Conservation (phyloP, 2,329 filamentous ascomycete species). For the Penicillium sp. region DNA sequence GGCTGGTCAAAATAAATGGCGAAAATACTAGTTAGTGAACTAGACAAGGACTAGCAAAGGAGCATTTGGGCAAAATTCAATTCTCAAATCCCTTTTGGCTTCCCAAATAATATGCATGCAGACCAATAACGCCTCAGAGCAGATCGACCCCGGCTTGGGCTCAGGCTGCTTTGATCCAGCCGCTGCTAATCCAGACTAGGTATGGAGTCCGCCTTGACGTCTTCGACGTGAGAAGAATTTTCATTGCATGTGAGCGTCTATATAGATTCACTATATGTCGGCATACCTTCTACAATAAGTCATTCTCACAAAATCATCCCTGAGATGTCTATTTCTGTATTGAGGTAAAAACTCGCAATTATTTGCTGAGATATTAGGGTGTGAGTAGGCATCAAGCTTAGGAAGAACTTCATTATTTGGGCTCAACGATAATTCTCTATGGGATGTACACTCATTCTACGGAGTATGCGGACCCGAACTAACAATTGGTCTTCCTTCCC, state of each 20-base stretch:
- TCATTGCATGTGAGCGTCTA: background rate
- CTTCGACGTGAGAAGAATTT: background rate
- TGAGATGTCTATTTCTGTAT: background rate
- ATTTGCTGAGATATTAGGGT: background rate
- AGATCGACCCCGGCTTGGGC: background rate
- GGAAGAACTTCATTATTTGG: background rate
- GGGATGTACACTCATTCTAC: background rate
- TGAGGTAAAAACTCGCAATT: background rate
- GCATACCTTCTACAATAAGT: background rate
- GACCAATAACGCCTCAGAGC: constrained; percentile 1
- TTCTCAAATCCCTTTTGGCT: background rate
- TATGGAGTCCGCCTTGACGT: background rate
- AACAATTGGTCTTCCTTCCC: background rate
- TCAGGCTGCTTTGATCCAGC: background rate
- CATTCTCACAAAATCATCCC: background rate
- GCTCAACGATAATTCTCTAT: background rate
- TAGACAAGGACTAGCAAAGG: background rate
- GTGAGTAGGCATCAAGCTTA: background rate
- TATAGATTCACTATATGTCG: background rate
- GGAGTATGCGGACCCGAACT: no score
- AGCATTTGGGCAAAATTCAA: background rate
- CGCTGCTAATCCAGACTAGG: background rate
- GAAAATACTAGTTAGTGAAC: background rate
- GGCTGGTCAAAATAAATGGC: background rate
- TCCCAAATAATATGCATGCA: background rate